These are phyloP conservation scores for Thymus mandschuricus DNA, from an alignment of 257 asterid species.

Conservation along the genomic window DNA sequence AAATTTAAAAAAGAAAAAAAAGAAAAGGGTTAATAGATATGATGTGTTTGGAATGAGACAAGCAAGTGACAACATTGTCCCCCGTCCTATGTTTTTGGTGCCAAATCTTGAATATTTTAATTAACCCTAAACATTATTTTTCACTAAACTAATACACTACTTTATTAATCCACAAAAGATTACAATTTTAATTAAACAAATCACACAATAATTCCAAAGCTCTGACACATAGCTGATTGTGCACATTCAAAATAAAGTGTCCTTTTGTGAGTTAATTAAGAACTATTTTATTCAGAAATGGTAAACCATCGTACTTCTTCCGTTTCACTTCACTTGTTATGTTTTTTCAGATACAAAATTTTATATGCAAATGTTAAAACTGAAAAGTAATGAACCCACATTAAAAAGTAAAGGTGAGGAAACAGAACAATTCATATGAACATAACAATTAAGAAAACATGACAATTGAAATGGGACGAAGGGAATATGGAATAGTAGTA, in stretches of 20 bases:
- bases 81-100: slow-evolving; percentile 40
- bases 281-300: slow-evolving; percentile 25
- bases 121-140: slow-evolving; percentile 20
- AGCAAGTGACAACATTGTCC: slow-evolving; percentile 46
- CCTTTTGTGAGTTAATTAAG: slow-evolving; percentile 25
- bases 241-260: slow-evolving; percentile 31
- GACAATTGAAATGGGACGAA: too few species aligned
- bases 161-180: neutral
- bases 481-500: neutral
- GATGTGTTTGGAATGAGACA: slow-evolving; percentile 46
- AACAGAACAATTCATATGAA: too few species aligned
- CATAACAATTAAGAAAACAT: too few species aligned
- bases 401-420: too few species aligned
- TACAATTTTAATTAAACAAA: neutral
- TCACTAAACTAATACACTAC: neutral
- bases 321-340: too few species aligned
- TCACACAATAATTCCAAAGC: slow-evolving; percentile 15
- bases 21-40: neutral
- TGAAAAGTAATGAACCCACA: too few species aligned
- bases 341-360: too few species aligned
- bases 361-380: too few species aligned
- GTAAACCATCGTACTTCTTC: slow-evolving; percentile 15
- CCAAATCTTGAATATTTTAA: slow-evolving; percentile 32
- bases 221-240: slow-evolving; percentile 30
- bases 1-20: neutral